Conservation (phyloP, 1,284 basidiomycete species). For the Cryptococcus deneoformans region DNA sequence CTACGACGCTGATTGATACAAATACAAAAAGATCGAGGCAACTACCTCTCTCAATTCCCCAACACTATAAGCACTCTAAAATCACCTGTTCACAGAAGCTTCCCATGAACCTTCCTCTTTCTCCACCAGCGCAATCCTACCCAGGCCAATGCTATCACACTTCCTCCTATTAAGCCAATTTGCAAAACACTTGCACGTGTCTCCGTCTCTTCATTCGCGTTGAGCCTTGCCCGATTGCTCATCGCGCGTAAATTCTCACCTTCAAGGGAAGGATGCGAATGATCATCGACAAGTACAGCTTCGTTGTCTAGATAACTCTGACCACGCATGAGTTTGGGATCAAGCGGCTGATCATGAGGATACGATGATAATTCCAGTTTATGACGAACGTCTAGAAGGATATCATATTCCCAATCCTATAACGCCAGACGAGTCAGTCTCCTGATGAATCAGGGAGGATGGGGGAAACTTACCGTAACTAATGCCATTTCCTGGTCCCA, state of each 20-base stretch:
- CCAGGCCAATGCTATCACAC: conserved; percentile 1
- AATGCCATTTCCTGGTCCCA: conserved; percentile 27
- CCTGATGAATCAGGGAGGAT: no score
- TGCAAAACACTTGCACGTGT: conserved; percentile 1
- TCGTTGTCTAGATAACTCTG: not conserved
- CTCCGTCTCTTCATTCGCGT: not conserved
- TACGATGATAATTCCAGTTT: conserved; percentile 11
- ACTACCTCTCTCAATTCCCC: not conserved
- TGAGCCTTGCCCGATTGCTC: not conserved
- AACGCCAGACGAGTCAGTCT: no score
- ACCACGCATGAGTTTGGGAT: not conserved
- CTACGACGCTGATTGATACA: not conserved
- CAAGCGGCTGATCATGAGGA: not conserved
- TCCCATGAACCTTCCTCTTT: conserved; percentile 11
- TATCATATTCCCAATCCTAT: conserved; percentile 21
- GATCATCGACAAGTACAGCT: conserved; percentile 6
- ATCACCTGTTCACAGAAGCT: conserved; percentile 3
- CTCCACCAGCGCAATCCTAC: conserved; percentile 10
- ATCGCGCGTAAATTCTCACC: conserved; percentile 7
- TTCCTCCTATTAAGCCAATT: conserved; percentile 5
- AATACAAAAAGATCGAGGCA: not conserved
- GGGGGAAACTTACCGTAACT: conserved; percentile 16
- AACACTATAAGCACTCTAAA: not conserved
- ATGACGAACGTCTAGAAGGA: conserved; percentile 15
- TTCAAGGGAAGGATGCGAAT: conserved; percentile 11